Base-by-base conservation (phyloP, 139 green algal species). In the Yamagishiella unicocca region DNA sequence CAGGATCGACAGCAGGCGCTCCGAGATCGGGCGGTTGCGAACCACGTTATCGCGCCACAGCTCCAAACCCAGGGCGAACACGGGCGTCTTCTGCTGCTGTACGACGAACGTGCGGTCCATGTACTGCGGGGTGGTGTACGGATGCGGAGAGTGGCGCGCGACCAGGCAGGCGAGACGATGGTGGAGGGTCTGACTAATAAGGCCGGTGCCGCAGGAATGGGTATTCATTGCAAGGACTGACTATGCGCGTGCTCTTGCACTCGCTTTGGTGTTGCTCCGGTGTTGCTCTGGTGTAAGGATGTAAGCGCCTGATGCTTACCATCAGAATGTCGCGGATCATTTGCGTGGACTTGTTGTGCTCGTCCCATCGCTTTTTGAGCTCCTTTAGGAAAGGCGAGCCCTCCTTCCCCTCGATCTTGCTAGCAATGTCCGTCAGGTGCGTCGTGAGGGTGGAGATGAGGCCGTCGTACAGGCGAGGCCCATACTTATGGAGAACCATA, bases 241-340 rank as follows among this genome's bases (percentile, higher is more conserved):
- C n/a, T n/a, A n/a, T n/a, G n/a, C n/a, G n/a, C n/a, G n/a, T n/a
- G n/a, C n/a, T n/a, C n/a, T n/a, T n/a, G n/a, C n/a, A n/a, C n/a
- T n/a, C n/a, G n/a, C n/a, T n/a, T n/a, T n/a, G n/a, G n/a, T n/a
- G n/a, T n/a, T n/a, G n/a, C n/a, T n/a, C n/a, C n/a, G n/a, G n/a
- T n/a, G n/a, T n/a, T n/a, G n/a, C n/a, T n/a, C n/a, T n/a, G n/a
- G n/a, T n/a, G n/a, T n/a, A n/a, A n/a, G n/a, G n/a, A n/a, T n/a
- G n/a, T n/a, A n/a, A n/a, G n/a, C n/a, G n/a, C n/a, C n/a, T n/a
- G n/a, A n/a, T 17, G 64, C 83, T 37, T 82, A 96, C 95, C 98
- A 99, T 99, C 45, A 99, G 94, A 74, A 99, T 99, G 93, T 99
- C 98, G 1, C 97, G 89, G 71, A 99, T 98, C 95, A 99, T 99